Evolutionary conservation across 2,329 filamentous ascomycete species (phyloP).

Genomic region (Xylaria digitata): DNA sequence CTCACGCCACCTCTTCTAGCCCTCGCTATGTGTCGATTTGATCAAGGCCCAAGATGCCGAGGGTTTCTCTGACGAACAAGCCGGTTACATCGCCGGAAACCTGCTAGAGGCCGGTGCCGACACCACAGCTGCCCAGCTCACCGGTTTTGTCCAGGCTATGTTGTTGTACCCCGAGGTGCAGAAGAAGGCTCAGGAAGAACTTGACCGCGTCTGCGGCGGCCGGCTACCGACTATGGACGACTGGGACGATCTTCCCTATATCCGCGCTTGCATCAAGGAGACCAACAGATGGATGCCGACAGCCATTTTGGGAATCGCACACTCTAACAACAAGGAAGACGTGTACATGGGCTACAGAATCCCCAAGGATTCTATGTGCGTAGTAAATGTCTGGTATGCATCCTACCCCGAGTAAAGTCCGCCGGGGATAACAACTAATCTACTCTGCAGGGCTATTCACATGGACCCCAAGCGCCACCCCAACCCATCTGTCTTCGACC

Average conservation of each 20-base stretch:
- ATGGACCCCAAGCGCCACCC: constrained; percentile 57
- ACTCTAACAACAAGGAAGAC: constrained; percentile 53
- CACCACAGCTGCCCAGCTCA: constrained; percentile 56
- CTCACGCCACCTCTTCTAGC: constrained; percentile 38
- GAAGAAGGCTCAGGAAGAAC: constrained; percentile 44
- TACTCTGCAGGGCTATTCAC: constrained; percentile 55
- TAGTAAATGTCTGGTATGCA: constrained; percentile 56
- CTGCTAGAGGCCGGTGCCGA: constrained; percentile 52
- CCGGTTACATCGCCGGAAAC: constrained; percentile 50
- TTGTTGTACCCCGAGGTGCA: constrained; percentile 53
- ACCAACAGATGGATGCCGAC: constrained; percentile 59
- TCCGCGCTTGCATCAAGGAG: constrained; percentile 61
- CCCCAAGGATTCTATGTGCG: constrained; percentile 56
- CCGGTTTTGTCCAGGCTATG: constrained; percentile 58
- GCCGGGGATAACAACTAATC: constrained; percentile 35
- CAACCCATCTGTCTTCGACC: constrained; percentile 57
- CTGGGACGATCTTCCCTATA: constrained; percentile 58
- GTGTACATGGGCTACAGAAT: constrained; percentile 56
- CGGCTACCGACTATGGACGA: constrained; percentile 58
- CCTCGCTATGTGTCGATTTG: constrained; percentile 45
- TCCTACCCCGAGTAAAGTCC: no score
- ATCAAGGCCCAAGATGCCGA: constrained; percentile 48
- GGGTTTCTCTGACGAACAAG: constrained; percentile 51
- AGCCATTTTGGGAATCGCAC: constrained; percentile 52
- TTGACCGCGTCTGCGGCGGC: constrained; percentile 58